A percentile compares a stretch with the other conserved stretches of the same genome.
phyloP scores from a whole-genome alignment of 768 basidiomycete species.

The Tricholoma hemisulphureum region DNA sequence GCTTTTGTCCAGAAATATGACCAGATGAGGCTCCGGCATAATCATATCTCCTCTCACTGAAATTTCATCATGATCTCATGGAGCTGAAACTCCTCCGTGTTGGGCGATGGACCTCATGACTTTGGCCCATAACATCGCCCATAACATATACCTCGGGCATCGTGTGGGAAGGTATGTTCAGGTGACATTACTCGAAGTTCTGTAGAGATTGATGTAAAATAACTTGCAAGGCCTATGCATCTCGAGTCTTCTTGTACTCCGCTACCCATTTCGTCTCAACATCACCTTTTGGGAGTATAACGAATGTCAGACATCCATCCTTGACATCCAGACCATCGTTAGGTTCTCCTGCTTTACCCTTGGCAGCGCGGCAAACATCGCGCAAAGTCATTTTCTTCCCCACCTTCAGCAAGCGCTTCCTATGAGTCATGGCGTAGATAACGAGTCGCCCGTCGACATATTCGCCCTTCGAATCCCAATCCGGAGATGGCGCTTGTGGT shows the following conservation, averaged over 20 bases:
- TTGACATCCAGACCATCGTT: conserved; percentile 82
- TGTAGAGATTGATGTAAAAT: no score
- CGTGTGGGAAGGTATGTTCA: no score
- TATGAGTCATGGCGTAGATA: conserved; percentile 79
- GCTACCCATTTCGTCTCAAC: conserved; percentile 84
- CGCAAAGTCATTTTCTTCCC: conserved; percentile 86
- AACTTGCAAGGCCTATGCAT: conserved; percentile 15
- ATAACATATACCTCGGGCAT: no score
- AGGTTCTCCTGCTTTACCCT: conserved; percentile 55
- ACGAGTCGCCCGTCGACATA: conserved; percentile 65
- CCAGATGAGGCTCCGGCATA: no score
- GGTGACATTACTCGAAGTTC: no score
- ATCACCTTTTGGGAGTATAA: conserved; percentile 72
- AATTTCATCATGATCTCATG: no score
- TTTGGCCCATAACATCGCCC: no score
- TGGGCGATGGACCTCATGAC: no score
- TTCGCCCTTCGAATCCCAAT: conserved; percentile 74
- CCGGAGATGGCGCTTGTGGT: conserved; percentile 56
- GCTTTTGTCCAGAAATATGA: no score
- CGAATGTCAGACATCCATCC: conserved; percentile 79
- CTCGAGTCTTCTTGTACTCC: conserved; percentile 69
- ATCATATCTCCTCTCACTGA: no score
- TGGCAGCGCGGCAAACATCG: conserved; percentile 68
- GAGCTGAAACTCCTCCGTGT: no score
- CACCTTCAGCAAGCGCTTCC: conserved; percentile 80